Evolutionary conservation across 345 rosid genomes (phyloP), one percentile per base, ranked within the genome.

Genomic region (Arabis alpina): DNA sequence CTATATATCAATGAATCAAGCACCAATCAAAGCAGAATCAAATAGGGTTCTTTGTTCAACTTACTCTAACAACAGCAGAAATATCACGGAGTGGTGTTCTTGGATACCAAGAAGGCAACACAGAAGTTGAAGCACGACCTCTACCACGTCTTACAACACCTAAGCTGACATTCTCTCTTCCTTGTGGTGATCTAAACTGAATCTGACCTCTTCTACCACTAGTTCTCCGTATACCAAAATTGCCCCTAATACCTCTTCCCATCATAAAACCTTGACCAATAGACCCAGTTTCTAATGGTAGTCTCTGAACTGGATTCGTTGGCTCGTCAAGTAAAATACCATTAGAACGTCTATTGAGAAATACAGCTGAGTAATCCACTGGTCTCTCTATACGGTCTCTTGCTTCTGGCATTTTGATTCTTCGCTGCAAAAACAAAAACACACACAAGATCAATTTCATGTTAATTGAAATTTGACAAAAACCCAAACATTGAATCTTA

Each of bases 81-180:
- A 94, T 64, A 66, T 94, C 93, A 6, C 83, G 84, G 2, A 91
- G 85, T 11, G 97, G 95, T 0, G 86, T 82, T 68, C 99, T 83
- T 8, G 96, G 98, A 70, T 94, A 89, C 98, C 93, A 86, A 73
- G 85, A 68, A 70, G 99, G 99, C 10, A 94, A 80, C 45, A 68
- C 68, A 13, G 84, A 73, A 66, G 64, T 63, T 3, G 80, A 56
- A 27, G 57, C 73, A 37, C 84, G 84, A 15, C 76, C 71, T 36
- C 87, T 76, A 43, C 86, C 80, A 25, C 82, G 79, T 3, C 91
- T 71, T n/a, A 64, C 68, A 28, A 64, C 74, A 56, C 81, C 79
- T 10, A 47, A 32, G 8, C 81, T 80, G 19, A 43, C 50, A 51
- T 82, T 88, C 80, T 86, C 91, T 59, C 85, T 72, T 41, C 81